Conservation (phyloP, 2,329 filamentous ascomycete genomes). For the Pseudogymnoascus sp. region DNA sequence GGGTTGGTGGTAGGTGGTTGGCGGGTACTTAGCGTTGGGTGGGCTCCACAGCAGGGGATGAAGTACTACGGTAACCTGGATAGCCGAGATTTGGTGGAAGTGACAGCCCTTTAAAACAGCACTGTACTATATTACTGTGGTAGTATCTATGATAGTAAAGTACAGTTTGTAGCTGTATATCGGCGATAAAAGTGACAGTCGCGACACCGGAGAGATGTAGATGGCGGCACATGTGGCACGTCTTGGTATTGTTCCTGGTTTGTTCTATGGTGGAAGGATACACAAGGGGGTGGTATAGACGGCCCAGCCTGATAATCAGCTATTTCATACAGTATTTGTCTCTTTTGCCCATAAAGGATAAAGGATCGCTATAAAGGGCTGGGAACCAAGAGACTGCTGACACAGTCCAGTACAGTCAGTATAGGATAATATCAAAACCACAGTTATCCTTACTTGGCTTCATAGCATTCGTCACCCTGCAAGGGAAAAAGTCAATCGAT, state of each 20-base stretch:
- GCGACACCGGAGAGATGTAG: background rate
- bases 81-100: background rate
- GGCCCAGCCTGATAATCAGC: background rate
- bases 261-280: background rate
- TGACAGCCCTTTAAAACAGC: background rate
- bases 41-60: background rate
- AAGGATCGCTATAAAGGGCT: background rate
- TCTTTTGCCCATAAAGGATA: background rate
- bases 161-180: no score
- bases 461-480: background rate
- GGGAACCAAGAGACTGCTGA: background rate
- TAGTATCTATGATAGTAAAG: no score
- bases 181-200: background rate
- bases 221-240: background rate
- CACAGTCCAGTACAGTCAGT: background rate
- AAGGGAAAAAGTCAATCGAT: background rate
- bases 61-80: background rate
- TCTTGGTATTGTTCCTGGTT: background rate
- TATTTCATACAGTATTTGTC: background rate
- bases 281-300: background rate
- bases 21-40: background rate
- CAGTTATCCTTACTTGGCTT: background rate
- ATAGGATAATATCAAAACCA: background rate
- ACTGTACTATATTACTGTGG: no score
- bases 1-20: background rate